Base-by-base conservation (phyloP, 2,329 filamentous ascomycete genomes). In the Nigrospora oryzae region DNA sequence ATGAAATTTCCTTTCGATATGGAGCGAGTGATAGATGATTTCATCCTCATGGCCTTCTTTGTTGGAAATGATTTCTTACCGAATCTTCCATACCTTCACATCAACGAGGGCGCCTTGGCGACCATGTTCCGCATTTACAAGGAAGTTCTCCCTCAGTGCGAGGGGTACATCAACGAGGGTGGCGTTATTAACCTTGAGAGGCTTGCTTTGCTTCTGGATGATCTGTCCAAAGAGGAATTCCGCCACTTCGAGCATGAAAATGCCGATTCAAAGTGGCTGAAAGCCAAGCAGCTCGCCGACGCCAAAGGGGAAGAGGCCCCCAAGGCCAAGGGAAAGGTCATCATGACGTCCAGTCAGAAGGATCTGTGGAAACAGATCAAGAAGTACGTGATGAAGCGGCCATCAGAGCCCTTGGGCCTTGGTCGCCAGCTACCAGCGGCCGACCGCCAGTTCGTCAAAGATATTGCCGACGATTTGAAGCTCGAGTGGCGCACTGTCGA, bases 1-100 rank as follows among this genome's bases (percentile, higher is more conserved):
- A 72, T 95, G 54, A 74, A 71, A 36, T 90, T 96, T 56, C 72
- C 80, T 40, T 98, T 94, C 61, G 86, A 98, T 60, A 84, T 98
- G 75, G 93, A 98, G 71, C 81, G 86, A 51, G 82, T 98, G 59
- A 97, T 98, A 68, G 93, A 98, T 63, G 93, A 98, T 72, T 98
- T 98, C 66, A 97, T 98, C 62, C 79, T 98, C 49, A 96, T 98
- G 89, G 91, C 90, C 40, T 98, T 98, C 71, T 98, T 98, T 65
- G 89, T 98, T 57, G 93, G 93, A 62, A 98, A 98, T 66, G 93
- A 98, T 77, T 98, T 98, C 70, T 77, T 98, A 64, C 93, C 93
- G 3, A 96, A 98, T 66, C 74, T 98, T 47, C 94, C 94, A 5
- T 88, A 94, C 59, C 69, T 98, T 52, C 93, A 98, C 66, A 98